Evolutionary conservation across 2,329 filamentous ascomycete genomes (phyloP).

Genomic region (Sclerotinia spermophila): DNA sequence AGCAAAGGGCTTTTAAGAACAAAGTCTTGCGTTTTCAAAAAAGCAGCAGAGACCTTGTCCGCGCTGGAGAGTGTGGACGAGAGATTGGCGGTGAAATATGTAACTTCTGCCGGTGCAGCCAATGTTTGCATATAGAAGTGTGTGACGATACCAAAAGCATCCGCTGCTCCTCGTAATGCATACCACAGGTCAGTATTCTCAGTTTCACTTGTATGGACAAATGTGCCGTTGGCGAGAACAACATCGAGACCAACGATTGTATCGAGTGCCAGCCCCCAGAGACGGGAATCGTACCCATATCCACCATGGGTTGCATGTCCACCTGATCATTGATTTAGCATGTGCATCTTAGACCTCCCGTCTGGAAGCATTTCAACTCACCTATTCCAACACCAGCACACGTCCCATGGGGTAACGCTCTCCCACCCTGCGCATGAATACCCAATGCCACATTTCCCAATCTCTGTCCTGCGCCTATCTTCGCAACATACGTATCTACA

Average conservation of each 20-base stretch:
- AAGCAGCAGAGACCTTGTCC: constrained; percentile 30
- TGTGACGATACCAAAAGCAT: constrained; percentile 38
- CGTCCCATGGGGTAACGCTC: constrained; percentile 33
- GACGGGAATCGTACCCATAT: constrained; percentile 11
- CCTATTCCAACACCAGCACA: constrained; percentile 16
- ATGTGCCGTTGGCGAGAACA: constrained; percentile 40
- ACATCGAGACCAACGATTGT: constrained; percentile 40
- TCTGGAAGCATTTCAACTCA: too few relatives aligned
- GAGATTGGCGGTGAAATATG: constrained; percentile 29
- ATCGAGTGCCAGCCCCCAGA: constrained; percentile 16
- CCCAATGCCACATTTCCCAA: constrained; percentile 43
- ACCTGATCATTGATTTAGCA: neutral
- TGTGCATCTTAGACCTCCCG: too few relatives aligned
- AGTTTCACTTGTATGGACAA: constrained; percentile 29
- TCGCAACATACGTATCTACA: constrained; percentile 23
- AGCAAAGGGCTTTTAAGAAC: constrained; percentile 41
- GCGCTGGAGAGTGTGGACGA: constrained; percentile 24
- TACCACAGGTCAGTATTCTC: constrained; percentile 34
- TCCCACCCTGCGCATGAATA: constrained; percentile 38
- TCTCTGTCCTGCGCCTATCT: constrained; percentile 42
- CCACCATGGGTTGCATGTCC: constrained; percentile 15
- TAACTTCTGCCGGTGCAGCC: constrained; percentile 34
- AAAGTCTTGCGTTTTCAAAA: constrained; percentile 42
- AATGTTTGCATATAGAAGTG: constrained; percentile 37
- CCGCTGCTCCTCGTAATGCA: constrained; percentile 37